Percentiles rank a stretch among this genome's conserved stretches.
phyloP scores from a whole-genome alignment of 2,329 filamentous ascomycete species.

The Aspergillus amoenus region DNA sequence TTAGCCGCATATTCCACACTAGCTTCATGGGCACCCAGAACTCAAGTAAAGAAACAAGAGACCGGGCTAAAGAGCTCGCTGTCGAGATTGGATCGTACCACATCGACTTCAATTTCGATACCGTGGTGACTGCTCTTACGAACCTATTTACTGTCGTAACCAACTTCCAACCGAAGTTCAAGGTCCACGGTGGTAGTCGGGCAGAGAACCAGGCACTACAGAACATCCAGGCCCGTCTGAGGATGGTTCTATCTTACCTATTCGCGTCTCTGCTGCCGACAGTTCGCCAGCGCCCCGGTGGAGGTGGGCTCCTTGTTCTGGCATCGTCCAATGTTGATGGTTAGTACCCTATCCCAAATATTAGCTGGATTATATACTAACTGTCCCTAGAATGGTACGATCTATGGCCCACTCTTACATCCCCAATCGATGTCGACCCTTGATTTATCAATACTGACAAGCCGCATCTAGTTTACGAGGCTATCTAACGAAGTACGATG shows the following conservation, averaged over 20 bases:
- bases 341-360: conserved; percentile 9
- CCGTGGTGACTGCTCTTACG: conserved; percentile 60
- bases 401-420: neutral
- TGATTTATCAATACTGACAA: conserved; percentile 34
- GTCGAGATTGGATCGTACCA: conserved; percentile 69
- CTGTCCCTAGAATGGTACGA: conserved; percentile 28
- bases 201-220: conserved; percentile 66
- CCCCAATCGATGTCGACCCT: neutral
- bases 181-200: conserved; percentile 61
- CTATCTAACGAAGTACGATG: conserved; percentile 72
- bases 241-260: conserved; percentile 66
- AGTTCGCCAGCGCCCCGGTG: conserved; percentile 56
- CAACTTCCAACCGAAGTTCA: conserved; percentile 61
- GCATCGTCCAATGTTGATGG: conserved; percentile 66
- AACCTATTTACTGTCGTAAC: conserved; percentile 59
- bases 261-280: conserved; percentile 65
- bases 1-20: conserved; percentile 58
- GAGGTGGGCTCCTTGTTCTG: conserved; percentile 63
- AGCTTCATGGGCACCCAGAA: conserved; percentile 70
- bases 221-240: conserved; percentile 64
- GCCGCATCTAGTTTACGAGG: conserved; percentile 34
- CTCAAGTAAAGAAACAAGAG: conserved; percentile 65
- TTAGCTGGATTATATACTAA: conserved; percentile 7
- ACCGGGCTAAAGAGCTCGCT: conserved; percentile 62
- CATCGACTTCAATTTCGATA: conserved; percentile 71